These are phyloP conservation scores for Hypoxylon sp. DNA, from an alignment of 2,329 filamentous ascomycete genomes.

Conservation along the genomic window DNA sequence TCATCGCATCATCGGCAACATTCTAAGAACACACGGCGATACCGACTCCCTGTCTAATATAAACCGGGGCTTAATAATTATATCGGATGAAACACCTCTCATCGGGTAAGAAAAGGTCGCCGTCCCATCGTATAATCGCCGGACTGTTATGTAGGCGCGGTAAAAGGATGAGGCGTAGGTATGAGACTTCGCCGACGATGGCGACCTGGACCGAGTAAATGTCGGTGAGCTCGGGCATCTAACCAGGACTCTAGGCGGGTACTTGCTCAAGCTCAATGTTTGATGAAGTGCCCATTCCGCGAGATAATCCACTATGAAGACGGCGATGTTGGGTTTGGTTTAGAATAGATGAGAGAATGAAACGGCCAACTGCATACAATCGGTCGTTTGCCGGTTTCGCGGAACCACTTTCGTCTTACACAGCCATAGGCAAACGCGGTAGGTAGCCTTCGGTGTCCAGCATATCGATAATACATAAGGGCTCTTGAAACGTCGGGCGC, in stretches of 20 bases:
- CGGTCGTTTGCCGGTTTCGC: not conserved
- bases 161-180: constrained; percentile 5
- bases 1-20: constrained; percentile 15
- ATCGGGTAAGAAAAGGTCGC: not conserved
- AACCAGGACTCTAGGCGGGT: not conserved
- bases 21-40: not conserved
- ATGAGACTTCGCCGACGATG: constrained; percentile 21
- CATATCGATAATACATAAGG: not conserved
- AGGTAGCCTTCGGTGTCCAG: constrained; percentile 24
- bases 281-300: not conserved
- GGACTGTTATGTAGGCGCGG: not conserved
- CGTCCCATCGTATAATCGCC: not conserved
- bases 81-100: not conserved
- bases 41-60: not conserved
- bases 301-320: not conserved
- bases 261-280: not conserved
- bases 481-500: not conserved
- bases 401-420: constrained; percentile 1
- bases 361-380: not conserved
- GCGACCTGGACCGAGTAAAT: not conserved
- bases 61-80: not conserved
- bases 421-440: constrained; percentile 9
- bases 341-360: not conserved
- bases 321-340: not conserved
- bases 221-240: constrained; percentile 33